A percentile compares a stretch with the other conserved stretches of the same genome.
Evolutionary conservation across 1,284 basidiomycete species (phyloP).

Genomic region (Trametes versicolor): DNA sequence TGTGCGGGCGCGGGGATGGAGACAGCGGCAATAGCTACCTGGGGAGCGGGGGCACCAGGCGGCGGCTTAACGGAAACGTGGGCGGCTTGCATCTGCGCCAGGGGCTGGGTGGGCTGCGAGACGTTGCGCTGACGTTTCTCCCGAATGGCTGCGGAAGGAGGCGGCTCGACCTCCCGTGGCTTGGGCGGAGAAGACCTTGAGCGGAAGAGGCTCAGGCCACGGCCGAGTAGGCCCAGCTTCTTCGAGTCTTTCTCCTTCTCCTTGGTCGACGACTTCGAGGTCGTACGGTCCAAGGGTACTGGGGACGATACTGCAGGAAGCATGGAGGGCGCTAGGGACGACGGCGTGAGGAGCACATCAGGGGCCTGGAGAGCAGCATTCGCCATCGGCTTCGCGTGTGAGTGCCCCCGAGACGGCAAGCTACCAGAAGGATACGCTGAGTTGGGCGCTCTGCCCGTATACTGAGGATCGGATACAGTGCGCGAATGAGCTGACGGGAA

Average conservation of each 20-base stretch:
- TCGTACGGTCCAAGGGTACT: slow-evolving; percentile 28
- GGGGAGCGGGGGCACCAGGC: slow-evolving; percentile 11
- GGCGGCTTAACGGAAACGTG: slow-evolving; percentile 8
- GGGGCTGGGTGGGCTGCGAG: slow-evolving; percentile 39
- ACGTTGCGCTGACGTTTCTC: slow-evolving; percentile 40
- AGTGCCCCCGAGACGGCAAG: slow-evolving; percentile 32
- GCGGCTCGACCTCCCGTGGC: slow-evolving; percentile 38
- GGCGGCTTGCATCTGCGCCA: slow-evolving; percentile 18
- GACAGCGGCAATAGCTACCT: slow-evolving; percentile 32
- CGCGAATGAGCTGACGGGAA: slow-evolving; percentile 37
- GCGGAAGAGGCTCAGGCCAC: slow-evolving; percentile 47
- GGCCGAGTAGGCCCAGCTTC: slow-evolving; percentile 45
- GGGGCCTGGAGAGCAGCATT: slow-evolving; percentile 32
- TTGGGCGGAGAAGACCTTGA: slow-evolving; percentile 48
- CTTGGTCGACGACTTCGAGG: slow-evolving; percentile 38
- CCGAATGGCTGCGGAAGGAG: slow-evolving; percentile 35
- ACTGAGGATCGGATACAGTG: slow-evolving; percentile 41
- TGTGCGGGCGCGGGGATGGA: slow-evolving; percentile 33
- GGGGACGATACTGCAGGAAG: slow-evolving; percentile 28
- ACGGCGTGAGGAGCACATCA: slow-evolving; percentile 43
- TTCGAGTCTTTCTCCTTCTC: slow-evolving; percentile 41
- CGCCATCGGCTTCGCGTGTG: slow-evolving; percentile 23
- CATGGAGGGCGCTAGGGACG: slow-evolving; percentile 44
- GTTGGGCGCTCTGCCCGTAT: slow-evolving; percentile 14
- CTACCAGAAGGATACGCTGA: slow-evolving; percentile 23